Evolutionary conservation across 2,329 filamentous ascomycete genomes (phyloP).

Genomic region (Lachnellula suecica): DNA sequence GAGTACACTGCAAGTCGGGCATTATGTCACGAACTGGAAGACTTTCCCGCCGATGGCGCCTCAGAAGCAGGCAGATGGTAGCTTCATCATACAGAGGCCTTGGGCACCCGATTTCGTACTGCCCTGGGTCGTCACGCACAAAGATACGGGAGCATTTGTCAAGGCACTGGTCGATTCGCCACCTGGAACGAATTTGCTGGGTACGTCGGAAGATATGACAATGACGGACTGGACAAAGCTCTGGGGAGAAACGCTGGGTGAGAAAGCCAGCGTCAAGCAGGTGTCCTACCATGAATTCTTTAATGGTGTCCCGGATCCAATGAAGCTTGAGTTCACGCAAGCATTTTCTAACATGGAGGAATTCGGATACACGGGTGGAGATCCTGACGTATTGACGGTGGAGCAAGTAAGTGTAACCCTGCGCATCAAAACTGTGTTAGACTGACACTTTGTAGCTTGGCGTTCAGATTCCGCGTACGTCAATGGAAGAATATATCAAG

Average conservation of each 20-base stretch:
- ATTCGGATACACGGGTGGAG: constrained; percentile 33
- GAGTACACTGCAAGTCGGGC: constrained; percentile 35
- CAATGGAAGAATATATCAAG: constrained; percentile 6
- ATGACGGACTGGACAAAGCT: constrained; percentile 5
- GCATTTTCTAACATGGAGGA: constrained; percentile 24
- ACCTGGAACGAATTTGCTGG: constrained; percentile 6
- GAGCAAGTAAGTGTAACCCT: constrained; percentile 4
- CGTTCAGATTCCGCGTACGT: constrained; percentile 2
- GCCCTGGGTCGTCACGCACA: constrained; percentile 24
- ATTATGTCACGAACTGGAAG: constrained; percentile 35
- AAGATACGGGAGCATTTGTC: constrained; percentile 30
- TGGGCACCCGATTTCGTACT: neutral
- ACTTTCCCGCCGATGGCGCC: neutral
- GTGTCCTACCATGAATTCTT: constrained; percentile 19
- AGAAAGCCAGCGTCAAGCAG: constrained; percentile 5
- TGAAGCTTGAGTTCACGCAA: constrained; percentile 31
- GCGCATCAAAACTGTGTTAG: neutral
- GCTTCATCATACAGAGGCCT: neutral
- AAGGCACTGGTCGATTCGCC: constrained; percentile 11
- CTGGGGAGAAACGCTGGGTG: constrained; percentile 4
- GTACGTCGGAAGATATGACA: constrained; percentile 1
- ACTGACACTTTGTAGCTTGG: neutral
- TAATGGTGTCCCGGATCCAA: constrained; percentile 21
- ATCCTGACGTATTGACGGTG: constrained; percentile 24
- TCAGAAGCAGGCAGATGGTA: constrained; percentile 5